phyloP scores from a whole-genome alignment of 2,329 filamentous ascomycete genomes.

The Huntiella decipiens region DNA sequence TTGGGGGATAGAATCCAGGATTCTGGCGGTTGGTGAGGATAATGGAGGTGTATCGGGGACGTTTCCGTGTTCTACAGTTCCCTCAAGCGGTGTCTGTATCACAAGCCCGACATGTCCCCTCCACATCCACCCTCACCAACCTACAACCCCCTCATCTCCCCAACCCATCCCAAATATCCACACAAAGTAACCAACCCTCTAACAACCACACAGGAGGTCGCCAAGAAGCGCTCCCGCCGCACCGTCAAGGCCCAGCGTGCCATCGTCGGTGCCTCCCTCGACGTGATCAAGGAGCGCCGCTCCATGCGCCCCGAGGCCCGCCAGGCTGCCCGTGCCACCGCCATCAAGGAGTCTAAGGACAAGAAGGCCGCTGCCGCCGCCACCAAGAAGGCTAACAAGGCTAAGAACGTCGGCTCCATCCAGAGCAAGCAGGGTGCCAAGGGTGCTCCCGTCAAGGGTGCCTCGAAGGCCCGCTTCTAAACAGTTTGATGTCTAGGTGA shows the following conservation, averaged over 20 bases:
- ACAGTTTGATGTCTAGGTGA: constrained; percentile 4
- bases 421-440: constrained; percentile 95
- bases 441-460: constrained; percentile 71
- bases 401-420: constrained; percentile 72
- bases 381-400: constrained; percentile 99
- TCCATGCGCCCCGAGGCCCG: constrained; percentile 88
- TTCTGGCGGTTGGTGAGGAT: too few relatives aligned
- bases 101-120: background rate
- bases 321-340: constrained; percentile 67
- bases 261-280: constrained; percentile 96
- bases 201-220: constrained; percentile 63
- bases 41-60: too few relatives aligned
- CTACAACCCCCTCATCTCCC: background rate
- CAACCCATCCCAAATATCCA: background rate
- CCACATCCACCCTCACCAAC: background rate
- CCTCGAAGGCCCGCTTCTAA: constrained; percentile 66
- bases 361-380: constrained; percentile 80
- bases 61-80: too few relatives aligned
- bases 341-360: constrained; percentile 97
- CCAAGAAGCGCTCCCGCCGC: constrained; percentile 98
- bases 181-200: constrained; percentile 16
- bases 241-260: constrained; percentile 97
- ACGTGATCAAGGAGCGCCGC: constrained; percentile 99
- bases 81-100: background rate
- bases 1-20: too few relatives aligned